Evolutionary conservation across 306 rosid species (phyloP).

Genomic region (Citrullus colocynthis): DNA sequence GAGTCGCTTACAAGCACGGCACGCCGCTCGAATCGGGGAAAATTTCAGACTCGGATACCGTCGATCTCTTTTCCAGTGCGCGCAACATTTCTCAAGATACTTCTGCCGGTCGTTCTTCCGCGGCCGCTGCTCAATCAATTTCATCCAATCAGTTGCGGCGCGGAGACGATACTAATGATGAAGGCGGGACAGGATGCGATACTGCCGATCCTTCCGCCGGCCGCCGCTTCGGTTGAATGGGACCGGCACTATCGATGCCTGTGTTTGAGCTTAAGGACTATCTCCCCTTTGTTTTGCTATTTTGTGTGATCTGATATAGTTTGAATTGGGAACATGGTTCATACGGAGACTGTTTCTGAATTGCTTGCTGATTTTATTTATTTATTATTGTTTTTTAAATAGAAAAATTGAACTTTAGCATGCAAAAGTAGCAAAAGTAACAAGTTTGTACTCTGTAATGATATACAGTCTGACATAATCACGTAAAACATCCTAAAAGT

Average conservation of each 20-base stretch:
- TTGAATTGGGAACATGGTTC: too few species aligned
- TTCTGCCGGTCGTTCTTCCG: neutral
- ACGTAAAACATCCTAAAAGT: too few species aligned
- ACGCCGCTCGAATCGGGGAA: conserved; percentile 62
- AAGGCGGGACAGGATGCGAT: neutral
- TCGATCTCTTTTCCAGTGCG: conserved; percentile 30
- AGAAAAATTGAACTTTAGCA: too few species aligned
- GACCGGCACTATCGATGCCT: neutral
- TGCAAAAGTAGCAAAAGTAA: too few species aligned
- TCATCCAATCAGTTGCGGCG: neutral
- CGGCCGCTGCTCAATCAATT: neutral
- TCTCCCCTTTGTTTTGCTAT: too few species aligned
- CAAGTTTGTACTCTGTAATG: too few species aligned
- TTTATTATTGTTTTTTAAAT: too few species aligned
- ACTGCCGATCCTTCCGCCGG: neutral
- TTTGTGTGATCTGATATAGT: too few species aligned
- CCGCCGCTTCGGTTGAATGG: neutral
- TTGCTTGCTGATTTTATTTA: too few species aligned
- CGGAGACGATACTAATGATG: neutral
- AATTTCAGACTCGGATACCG: conserved; percentile 39
- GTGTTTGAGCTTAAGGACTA: too few species aligned
- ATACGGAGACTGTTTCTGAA: too few species aligned
- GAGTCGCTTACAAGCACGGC: conserved; percentile 40
- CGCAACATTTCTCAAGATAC: neutral
- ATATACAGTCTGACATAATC: too few species aligned